Conservation (phyloP, 2,329 filamentous ascomycete genomes). For the Clathrospora elynae region DNA sequence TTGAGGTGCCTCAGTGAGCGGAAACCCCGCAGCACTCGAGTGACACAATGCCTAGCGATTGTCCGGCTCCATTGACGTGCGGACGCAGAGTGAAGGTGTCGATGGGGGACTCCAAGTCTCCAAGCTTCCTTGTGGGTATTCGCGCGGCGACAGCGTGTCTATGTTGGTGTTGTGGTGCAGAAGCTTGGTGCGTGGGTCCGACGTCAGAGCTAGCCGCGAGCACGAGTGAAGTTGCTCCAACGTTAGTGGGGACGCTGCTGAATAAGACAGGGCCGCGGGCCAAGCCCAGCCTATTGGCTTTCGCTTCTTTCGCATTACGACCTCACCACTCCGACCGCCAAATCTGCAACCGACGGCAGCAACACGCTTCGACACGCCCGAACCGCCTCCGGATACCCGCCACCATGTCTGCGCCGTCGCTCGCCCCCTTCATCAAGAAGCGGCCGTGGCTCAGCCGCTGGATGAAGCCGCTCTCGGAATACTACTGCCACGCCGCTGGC, state of each 20-base stretch:
- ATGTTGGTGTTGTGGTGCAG: slow-evolving; percentile 9
- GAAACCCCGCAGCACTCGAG: slow-evolving; percentile 52
- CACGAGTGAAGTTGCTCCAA: slow-evolving; percentile 21
- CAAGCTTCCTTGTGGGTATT: background rate
- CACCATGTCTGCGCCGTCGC: slow-evolving; percentile 71
- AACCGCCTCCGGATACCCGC: slow-evolving; percentile 28
- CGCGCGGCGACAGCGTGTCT: slow-evolving; percentile 9
- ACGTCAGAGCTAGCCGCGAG: slow-evolving; percentile 22
- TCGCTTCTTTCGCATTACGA: slow-evolving; percentile 28
- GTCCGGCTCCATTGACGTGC: slow-evolving; percentile 50
- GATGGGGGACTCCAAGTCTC: background rate
- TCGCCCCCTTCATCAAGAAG: slow-evolving; percentile 77
- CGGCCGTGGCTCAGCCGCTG: slow-evolving; percentile 83
- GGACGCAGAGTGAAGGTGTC: slow-evolving; percentile 9
- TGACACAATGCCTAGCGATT: slow-evolving; percentile 50
- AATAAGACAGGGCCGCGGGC: slow-evolving; percentile 15
- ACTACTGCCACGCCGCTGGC: slow-evolving; percentile 87
- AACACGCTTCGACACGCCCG: slow-evolving; percentile 29
- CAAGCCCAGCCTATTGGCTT: slow-evolving; percentile 25
- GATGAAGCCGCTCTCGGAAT: slow-evolving; percentile 80
- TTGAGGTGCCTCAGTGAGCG: slow-evolving; percentile 48
- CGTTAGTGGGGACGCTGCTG: slow-evolving; percentile 18
- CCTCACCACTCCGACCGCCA: slow-evolving; percentile 25
- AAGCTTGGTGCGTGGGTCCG: slow-evolving; percentile 14
- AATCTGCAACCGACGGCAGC: slow-evolving; percentile 35